phyloP scores from a whole-genome alignment of 805 yeast species.

The Zygotorulaspora florentina region DNA sequence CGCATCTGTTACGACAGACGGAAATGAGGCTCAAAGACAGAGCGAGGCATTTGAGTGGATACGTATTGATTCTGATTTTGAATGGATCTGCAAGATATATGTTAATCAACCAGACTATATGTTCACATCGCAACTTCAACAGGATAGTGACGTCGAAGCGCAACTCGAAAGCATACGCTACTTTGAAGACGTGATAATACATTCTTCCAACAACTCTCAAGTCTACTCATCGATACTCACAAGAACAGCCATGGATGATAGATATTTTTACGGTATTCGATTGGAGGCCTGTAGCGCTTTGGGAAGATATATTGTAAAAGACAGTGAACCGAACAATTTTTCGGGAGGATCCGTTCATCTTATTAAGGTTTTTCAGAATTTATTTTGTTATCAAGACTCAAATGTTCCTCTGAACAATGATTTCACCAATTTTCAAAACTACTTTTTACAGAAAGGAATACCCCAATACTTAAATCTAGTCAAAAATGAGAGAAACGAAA shows the following conservation, averaged over 20 bases:
- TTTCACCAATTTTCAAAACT: constrained; percentile 64
- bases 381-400: constrained; percentile 68
- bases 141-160: constrained; percentile 95
- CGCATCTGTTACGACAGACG: constrained; percentile 49
- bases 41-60: constrained; percentile 97
- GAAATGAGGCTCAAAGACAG: constrained; percentile 29
- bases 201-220: constrained; percentile 31
- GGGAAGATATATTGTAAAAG: constrained; percentile 55
- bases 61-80: constrained; percentile 95
- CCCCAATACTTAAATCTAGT: constrained; percentile 58
- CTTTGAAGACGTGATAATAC: constrained; percentile 49
- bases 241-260: constrained; percentile 73
- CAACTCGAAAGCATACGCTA: constrained; percentile 78
- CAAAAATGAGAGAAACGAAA: constrained; percentile 56
- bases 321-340: constrained; percentile 19
- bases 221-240: constrained; percentile 73
- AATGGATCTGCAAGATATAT: constrained; percentile 83
- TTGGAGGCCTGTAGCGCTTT: constrained; percentile 81
- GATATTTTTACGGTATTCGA: constrained; percentile 87
- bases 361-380: constrained; percentile 58
- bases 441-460: constrained; percentile 67
- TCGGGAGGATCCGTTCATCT: constrained; percentile 63
- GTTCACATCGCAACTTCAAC: constrained; percentile 90
- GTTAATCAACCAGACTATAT: constrained; percentile 91
- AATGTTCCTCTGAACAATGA: constrained; percentile 76